phyloP scores from a whole-genome alignment of 73 alveolate genomes.

The Tetrahymena malaccensis region DNA sequence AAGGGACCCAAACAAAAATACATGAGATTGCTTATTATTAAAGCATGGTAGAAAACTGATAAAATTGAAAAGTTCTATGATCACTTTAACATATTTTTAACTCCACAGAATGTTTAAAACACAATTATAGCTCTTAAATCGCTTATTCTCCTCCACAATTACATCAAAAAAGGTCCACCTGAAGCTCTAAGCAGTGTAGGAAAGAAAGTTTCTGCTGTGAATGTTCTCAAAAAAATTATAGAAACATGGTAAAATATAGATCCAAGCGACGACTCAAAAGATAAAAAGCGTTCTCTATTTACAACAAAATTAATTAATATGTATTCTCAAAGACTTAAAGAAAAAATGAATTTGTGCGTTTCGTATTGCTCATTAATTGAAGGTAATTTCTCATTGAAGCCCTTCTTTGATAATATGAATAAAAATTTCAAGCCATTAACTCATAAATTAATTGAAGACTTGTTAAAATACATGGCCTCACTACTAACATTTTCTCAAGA shows the following conservation, averaged over 20 bases:
- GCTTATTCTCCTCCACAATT: slow-evolving; percentile 15
- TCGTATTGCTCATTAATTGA: not conserved
- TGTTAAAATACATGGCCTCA: not conserved
- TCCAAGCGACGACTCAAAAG: not conserved
- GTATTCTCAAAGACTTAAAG: not conserved
- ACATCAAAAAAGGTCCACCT: slow-evolving; percentile 23
- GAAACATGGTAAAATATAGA: not conserved
- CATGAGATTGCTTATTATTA: not conserved
- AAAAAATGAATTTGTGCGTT: slow-evolving; percentile 2
- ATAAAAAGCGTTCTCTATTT: slow-evolving; percentile 4
- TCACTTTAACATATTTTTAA: not conserved
- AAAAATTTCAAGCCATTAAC: not conserved
- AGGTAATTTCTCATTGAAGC: slow-evolving; percentile 25
- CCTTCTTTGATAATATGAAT: slow-evolving; percentile 24
- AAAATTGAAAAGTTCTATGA: slow-evolving; percentile 16
- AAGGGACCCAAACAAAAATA: slow-evolving; percentile 21
- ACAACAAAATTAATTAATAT: not conserved
- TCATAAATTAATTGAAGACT: not conserved
- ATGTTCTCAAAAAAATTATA: not conserved
- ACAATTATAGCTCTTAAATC: slow-evolving; percentile 20
- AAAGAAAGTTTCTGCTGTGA: not conserved
- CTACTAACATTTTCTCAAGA: not conserved
- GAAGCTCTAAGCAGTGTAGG: not conserved
- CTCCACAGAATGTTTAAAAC: not conserved
- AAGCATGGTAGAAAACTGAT: slow-evolving; percentile 36